Evolutionary conservation across 768 basidiomycete genomes (phyloP), one percentile per base, ranked within the genome.

Genomic region (Phlegmacium glaucopus): DNA sequence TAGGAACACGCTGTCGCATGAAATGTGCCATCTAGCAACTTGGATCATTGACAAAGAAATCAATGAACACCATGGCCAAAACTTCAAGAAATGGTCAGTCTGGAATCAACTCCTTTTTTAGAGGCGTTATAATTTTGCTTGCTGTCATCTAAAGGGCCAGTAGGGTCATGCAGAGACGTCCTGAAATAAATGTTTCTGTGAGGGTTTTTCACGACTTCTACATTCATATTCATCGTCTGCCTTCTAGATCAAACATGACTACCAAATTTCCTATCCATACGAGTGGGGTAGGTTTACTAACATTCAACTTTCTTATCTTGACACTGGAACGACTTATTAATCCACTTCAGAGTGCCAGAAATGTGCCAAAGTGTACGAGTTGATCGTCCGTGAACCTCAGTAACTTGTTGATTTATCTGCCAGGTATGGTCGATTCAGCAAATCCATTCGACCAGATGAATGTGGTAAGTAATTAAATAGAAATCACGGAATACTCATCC

Each of bases 11-110:
- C 67, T 94, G 10, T 82, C 88, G 26, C 92, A 94, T 56, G 92
- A 94, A 63, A 92, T 94, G 90, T 94, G 91, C 57, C 92, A 94
- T 68, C 65, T 94, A 28, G 92, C 92, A 2, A 80, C 80, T 47
- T 94, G 91, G 91, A 69, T 89, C 17, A 88, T 94, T 46, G 80
- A 86, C 60, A 69, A 76, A 13, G 74, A 81, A 9, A 77, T 83
- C 4, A 80, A 80, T 48, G 88, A 90, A 61, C 78, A 76, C 6
- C 90, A 94, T 54, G 90, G 90, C 6, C 72, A 66, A 36, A 65
- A 80, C 11, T 93, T 85, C 69, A 87, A 87, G 58, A 63, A 61
- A 41, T 93, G 90, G 90, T 87, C 48, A 47, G 75, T 48, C 32
- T 32, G 9, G 3, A 15, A 2, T 9, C n/a, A 18, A 18, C 54